Conservation (phyloP, 164 flowering plant genomes). For the Cinnamomum chago region DNA sequence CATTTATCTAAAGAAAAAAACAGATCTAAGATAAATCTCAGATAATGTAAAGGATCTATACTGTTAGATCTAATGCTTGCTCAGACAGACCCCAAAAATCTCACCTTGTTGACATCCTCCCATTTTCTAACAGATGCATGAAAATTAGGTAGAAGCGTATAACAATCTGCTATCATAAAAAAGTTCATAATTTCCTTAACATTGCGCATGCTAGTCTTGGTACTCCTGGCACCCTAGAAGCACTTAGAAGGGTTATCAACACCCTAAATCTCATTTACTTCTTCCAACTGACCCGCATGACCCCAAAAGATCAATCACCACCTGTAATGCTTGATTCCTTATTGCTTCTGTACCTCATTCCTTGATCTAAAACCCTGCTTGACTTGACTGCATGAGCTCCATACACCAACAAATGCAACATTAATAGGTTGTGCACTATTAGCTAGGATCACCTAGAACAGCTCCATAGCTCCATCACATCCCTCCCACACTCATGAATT, state of each 20-base stretch:
- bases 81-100: background rate
- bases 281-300: slow-evolving; percentile 14
- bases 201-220: background rate
- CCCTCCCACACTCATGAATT: slow-evolving; percentile 8
- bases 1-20: too few relatives aligned
- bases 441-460: slow-evolving; percentile 6
- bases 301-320: slow-evolving; percentile 14
- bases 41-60: too few relatives aligned
- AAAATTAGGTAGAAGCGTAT: slow-evolving; percentile 13
- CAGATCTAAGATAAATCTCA: too few relatives aligned
- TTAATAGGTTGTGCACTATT: background rate
- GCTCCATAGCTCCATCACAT: slow-evolving; percentile 8
- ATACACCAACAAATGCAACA: slow-evolving; percentile 5
- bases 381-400: slow-evolving; percentile 5
- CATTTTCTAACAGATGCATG: slow-evolving; percentile 16
- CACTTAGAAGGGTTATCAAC: slow-evolving; percentile 6
- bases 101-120: slow-evolving; percentile 6
- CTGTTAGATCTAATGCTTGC: too few relatives aligned
- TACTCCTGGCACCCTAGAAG: background rate
- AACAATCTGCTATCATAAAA: slow-evolving; percentile 10
- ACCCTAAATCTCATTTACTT: background rate
- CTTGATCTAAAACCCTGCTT: slow-evolving; percentile 7
- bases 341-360: slow-evolving; percentile 6
- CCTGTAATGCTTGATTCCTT: slow-evolving; percentile 4
- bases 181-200: slow-evolving; percentile 2